Percentiles rank a stretch among this genome's conserved stretches.
Evolutionary conservation across 495 filamentous ascomycete genomes (phyloP).

Genomic region (Penicillium silybi): DNA sequence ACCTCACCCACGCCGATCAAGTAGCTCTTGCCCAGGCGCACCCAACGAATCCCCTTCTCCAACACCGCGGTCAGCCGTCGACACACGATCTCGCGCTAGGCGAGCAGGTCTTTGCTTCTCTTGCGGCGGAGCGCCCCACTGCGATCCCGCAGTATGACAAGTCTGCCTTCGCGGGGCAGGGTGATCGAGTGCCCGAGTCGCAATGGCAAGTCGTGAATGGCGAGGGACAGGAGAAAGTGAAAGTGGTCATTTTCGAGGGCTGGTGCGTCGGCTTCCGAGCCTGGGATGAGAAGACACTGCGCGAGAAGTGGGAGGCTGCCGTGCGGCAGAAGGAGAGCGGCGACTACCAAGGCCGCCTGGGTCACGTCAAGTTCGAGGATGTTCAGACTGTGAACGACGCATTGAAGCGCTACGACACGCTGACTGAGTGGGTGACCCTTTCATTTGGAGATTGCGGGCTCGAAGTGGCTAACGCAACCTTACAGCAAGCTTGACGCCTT

Average conservation of each 20-base stretch:
- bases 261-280: slow-evolving; percentile 87
- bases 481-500: slow-evolving; percentile 67
- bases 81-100: slow-evolving; percentile 80
- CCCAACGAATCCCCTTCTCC: slow-evolving; percentile 69
- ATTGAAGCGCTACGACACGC: slow-evolving; percentile 63
- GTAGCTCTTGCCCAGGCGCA: slow-evolving; percentile 57
- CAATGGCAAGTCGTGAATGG: slow-evolving; percentile 63
- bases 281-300: slow-evolving; percentile 51
- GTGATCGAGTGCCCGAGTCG: slow-evolving; percentile 63
- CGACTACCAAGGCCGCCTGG: slow-evolving; percentile 45
- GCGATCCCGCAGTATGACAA: slow-evolving; percentile 84
- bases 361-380: slow-evolving; percentile 60
- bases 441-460: background rate
- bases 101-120: slow-evolving; percentile 54
- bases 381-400: slow-evolving; percentile 68
- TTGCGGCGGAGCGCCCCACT: slow-evolving; percentile 49
- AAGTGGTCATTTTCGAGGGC: slow-evolving; percentile 78
- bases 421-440: slow-evolving; percentile 55
- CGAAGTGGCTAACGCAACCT: slow-evolving; percentile 9
- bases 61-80: slow-evolving; percentile 77
- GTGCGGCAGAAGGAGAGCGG: slow-evolving; percentile 40
- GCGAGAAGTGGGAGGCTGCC: slow-evolving; percentile 53
- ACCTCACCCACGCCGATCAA: slow-evolving; percentile 72
- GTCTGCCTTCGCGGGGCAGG: slow-evolving; percentile 68
- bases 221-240: slow-evolving; percentile 46